Conservation (phyloP, 2,329 filamentous ascomycete species). For the Gliomastix tumulicola region DNA sequence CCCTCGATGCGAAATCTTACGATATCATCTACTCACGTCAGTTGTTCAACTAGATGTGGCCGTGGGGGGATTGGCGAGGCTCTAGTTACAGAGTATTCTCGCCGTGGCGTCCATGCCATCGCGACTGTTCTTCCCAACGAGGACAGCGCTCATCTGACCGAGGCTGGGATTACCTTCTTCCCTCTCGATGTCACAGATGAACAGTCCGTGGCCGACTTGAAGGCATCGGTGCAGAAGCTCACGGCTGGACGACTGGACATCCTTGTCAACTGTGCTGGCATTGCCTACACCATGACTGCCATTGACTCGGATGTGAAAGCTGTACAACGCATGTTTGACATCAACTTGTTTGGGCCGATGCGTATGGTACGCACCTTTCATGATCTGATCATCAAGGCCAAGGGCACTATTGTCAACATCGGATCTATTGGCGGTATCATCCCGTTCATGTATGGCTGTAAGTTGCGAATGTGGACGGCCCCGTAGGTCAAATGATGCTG, state of each 20-base stretch:
- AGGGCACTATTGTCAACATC: slow-evolving; percentile 15
- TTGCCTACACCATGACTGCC: slow-evolving; percentile 14
- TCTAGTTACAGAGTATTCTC: slow-evolving; percentile 36
- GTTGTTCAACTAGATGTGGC: not conserved
- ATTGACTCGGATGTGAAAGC: slow-evolving; percentile 19
- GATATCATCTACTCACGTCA: too few relatives aligned
- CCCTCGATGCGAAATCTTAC: not conserved
- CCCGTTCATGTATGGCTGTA: slow-evolving; percentile 10
- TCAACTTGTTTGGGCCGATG: slow-evolving; percentile 31
- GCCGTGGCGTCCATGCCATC: slow-evolving; percentile 42
- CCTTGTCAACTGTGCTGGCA: slow-evolving; percentile 53
- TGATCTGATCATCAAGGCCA: slow-evolving; percentile 10
- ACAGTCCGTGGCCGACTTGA: slow-evolving; percentile 41
- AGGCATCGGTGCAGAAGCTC: slow-evolving; percentile 35
- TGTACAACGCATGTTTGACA: slow-evolving; percentile 28
- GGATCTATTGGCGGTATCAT: slow-evolving; percentile 13
- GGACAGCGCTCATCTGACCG: slow-evolving; percentile 36
- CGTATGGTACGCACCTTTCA: slow-evolving; percentile 11
- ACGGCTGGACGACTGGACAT: slow-evolving; percentile 49
- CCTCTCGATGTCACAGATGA: slow-evolving; percentile 45
- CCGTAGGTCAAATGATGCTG: not conserved
- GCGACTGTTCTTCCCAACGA: slow-evolving; percentile 45
- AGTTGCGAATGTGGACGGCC: not conserved
- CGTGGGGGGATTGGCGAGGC: slow-evolving; percentile 40
- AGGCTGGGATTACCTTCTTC: slow-evolving; percentile 40